phyloP scores from a whole-genome alignment of 345 rosid species.

The Barbarea vulgaris region DNA sequence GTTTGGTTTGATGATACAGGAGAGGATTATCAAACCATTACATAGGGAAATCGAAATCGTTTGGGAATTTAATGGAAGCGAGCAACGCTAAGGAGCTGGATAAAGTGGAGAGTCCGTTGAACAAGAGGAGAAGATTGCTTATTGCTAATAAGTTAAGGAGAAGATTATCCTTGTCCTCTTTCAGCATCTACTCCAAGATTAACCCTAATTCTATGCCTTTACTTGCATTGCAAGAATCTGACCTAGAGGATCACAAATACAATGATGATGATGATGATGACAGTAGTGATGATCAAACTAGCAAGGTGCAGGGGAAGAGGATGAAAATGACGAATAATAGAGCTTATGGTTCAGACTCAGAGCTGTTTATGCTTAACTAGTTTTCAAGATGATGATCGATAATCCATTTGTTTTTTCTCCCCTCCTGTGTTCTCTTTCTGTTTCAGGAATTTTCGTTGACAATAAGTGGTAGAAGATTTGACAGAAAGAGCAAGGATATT shows the following conservation, averaged over 20 bases:
- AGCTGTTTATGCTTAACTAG: constrained; percentile 36
- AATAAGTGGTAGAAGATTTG: constrained; percentile 13
- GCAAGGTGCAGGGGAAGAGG: constrained; percentile 30
- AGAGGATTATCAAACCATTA: constrained; percentile 80
- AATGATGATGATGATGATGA: constrained; percentile 1
- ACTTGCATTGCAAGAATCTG: constrained; percentile 53
- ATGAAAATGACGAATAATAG: constrained; percentile 28
- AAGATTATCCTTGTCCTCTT: constrained; percentile 38
- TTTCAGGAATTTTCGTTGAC: neutral
- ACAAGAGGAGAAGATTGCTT: constrained; percentile 68
- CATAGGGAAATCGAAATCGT: constrained; percentile 81
- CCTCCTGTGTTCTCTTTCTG: neutral
- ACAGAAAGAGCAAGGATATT: neutral
- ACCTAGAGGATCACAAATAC: constrained; percentile 22
- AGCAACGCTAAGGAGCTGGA: constrained; percentile 53
- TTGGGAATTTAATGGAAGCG: constrained; percentile 61
- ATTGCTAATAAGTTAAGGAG: constrained; percentile 55
- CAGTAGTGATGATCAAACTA: constrained; percentile 28
- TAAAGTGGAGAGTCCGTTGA: constrained; percentile 76
- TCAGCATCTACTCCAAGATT: constrained; percentile 50
- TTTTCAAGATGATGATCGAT: constrained; percentile 28
- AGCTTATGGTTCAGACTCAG: constrained; percentile 23
- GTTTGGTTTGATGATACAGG: constrained; percentile 40
- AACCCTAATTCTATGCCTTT: constrained; percentile 84
- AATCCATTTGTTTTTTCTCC: neutral